Percentiles rank a stretch among this genome's conserved stretches.
Evolutionary conservation across 306 rosid species (phyloP).

Genomic region (Quercus rubra): DNA sequence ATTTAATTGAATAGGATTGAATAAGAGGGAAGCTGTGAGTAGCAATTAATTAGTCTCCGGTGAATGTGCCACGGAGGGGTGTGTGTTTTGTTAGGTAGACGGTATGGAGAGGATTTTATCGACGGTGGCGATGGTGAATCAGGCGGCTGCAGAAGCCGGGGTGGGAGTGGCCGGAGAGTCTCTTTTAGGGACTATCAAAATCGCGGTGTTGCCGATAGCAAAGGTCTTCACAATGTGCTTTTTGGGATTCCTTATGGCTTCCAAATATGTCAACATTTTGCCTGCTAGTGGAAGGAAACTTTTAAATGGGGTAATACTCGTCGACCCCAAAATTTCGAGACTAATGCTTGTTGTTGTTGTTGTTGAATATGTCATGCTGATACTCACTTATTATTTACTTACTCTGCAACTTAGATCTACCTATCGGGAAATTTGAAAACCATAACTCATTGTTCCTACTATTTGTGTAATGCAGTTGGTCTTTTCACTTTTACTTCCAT

Average conservation of each 20-base stretch:
- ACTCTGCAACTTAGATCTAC: not conserved
- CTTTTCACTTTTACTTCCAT: slow-evolving; percentile 86
- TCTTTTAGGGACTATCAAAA: slow-evolving; percentile 59
- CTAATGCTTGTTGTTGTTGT: not conserved
- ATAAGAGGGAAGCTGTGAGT: not conserved
- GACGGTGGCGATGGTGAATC: slow-evolving; percentile 19
- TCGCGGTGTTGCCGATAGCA: slow-evolving; percentile 86
- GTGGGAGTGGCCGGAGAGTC: slow-evolving; percentile 60
- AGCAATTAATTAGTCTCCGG: not conserved
- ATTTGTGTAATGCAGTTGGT: slow-evolving; percentile 60
- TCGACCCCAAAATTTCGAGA: too few relatives aligned
- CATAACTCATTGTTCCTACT: slow-evolving; percentile 7
- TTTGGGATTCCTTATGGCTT: slow-evolving; percentile 95
- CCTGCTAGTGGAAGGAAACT: slow-evolving; percentile 86
- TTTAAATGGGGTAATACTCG: slow-evolving; percentile 64
- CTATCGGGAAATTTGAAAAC: too few relatives aligned
- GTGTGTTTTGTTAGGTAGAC: slow-evolving; percentile 10
- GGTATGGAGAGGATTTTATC: slow-evolving; percentile 42
- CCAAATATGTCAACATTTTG: slow-evolving; percentile 78
- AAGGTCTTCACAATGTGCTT: slow-evolving; percentile 85
- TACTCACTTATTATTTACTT: too few relatives aligned
- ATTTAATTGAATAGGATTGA: too few relatives aligned
- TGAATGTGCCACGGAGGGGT: not conserved
- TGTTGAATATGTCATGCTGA: too few relatives aligned
- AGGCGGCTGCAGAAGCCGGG: slow-evolving; percentile 19